Conservation (phyloP, 2,329 filamentous ascomycete genomes). For the Neonectria faginata region DNA sequence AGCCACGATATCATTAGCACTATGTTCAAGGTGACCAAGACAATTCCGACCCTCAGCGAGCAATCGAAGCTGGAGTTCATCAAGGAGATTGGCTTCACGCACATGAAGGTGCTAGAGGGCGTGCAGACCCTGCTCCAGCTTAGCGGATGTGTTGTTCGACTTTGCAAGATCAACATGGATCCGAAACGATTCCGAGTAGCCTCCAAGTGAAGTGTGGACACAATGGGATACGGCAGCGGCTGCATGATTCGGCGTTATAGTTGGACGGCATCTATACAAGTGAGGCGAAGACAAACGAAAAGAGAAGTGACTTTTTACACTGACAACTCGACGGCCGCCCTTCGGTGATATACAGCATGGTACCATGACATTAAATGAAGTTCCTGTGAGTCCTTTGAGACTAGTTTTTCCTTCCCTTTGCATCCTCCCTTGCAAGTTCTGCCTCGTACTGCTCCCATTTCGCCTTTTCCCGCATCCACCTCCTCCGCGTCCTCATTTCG, state of each 20-base stretch:
- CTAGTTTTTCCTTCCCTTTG: constrained; percentile 44
- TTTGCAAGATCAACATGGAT: constrained; percentile 98
- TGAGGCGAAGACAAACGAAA: constrained; percentile 34
- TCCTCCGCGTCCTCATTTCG: constrained; percentile 72
- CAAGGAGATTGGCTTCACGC: constrained; percentile 97
- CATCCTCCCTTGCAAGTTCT: constrained; percentile 63
- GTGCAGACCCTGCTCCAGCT: constrained; percentile 95
- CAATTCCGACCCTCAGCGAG: constrained; percentile 89
- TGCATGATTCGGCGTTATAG: constrained; percentile 52
- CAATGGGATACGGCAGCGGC: constrained; percentile 29
- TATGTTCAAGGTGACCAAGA: constrained; percentile 99
- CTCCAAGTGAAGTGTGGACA: constrained; percentile 47
- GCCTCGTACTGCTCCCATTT: constrained; percentile 76
- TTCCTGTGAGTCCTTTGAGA: constrained; percentile 15
- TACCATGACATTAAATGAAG: constrained; percentile 22
- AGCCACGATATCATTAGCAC: constrained; percentile 99
- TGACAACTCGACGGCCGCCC: constrained; percentile 33
- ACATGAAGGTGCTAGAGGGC: constrained; percentile 99
- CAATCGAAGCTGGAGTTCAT: constrained; percentile 98
- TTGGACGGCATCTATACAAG: constrained; percentile 36
- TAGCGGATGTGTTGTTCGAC: constrained; percentile 88
- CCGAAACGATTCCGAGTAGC: constrained; percentile 76
- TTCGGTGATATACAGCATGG: constrained; percentile 35
- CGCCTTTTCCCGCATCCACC: constrained; percentile 72
- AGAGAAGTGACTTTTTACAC: constrained; percentile 41